phyloP scores from a whole-genome alignment of 257 asterid genomes.

The Solanum neorickii region DNA sequence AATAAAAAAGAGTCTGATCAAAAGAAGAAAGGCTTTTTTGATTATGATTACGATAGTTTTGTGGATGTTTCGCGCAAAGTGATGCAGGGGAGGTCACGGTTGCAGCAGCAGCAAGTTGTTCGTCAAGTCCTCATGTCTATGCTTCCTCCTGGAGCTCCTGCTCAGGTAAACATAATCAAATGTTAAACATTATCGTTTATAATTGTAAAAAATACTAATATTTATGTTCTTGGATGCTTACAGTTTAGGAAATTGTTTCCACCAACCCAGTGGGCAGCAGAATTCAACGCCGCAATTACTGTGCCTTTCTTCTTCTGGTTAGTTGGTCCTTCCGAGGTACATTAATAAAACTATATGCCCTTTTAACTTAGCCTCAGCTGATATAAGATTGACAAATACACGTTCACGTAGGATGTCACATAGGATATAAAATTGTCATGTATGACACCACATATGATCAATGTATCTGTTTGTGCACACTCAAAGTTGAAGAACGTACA shows the following conservation, averaged over 20 bases:
- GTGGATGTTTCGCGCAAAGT: conserved; percentile 67
- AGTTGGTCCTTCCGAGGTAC: conserved; percentile 94
- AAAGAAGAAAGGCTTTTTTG: conserved; percentile 40
- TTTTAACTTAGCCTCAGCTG: not conserved
- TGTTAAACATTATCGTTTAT: not conserved
- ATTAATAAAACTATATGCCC: not conserved
- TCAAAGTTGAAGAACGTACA: too few relatives aligned
- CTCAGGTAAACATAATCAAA: conserved; percentile 34
- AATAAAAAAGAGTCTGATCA: not conserved
- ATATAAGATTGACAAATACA: not conserved
- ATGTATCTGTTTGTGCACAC: too few relatives aligned
- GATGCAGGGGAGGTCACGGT: conserved; percentile 57
- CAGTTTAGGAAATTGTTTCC: conserved; percentile 91
- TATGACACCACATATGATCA: too few relatives aligned
- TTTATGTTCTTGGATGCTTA: not conserved
- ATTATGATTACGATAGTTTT: conserved; percentile 74
- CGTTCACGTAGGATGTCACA: too few relatives aligned
- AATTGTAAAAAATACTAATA: not conserved
- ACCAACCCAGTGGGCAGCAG: conserved; percentile 87
- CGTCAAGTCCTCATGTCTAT: conserved; percentile 82
- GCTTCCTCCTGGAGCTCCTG: conserved; percentile 98
- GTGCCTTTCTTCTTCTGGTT: conserved; percentile 94
- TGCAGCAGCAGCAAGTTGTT: conserved; percentile 77
- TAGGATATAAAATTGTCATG: not conserved
- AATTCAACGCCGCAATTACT: conserved; percentile 79